A percentile compares a stretch with the other conserved stretches of the same genome.
These are phyloP conservation scores for Cyclotella baltica DNA, from an alignment of 108 stramenopile genomes.

Conservation along the genomic window DNA sequence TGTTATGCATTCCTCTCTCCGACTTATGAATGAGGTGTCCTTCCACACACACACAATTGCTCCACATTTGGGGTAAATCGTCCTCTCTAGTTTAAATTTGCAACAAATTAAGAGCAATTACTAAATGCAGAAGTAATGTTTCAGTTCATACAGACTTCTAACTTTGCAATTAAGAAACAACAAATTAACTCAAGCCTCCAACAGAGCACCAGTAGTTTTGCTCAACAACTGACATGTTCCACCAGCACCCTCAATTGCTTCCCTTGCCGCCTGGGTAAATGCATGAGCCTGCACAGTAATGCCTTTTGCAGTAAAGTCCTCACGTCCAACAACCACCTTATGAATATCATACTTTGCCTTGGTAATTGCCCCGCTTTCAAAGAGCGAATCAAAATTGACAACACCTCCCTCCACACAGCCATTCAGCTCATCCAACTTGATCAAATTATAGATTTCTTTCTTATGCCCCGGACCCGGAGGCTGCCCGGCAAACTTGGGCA, in stretches of 20 bases:
- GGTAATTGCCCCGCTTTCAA: conserved; percentile 74
- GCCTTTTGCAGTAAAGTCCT: conserved; percentile 85
- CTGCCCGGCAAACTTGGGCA: conserved; percentile 93
- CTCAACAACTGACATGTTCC: conserved; percentile 93
- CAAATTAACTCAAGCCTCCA: conserved; percentile 58
- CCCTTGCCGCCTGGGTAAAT: conserved; percentile 90
- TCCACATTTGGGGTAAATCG: no score
- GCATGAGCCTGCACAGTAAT: conserved; percentile 98
- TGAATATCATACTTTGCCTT: conserved; percentile 88
- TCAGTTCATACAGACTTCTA: not conserved
- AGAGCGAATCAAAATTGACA: conserved; percentile 83
- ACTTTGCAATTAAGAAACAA: not conserved
- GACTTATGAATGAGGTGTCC: no score
- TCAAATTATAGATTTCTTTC: conserved; percentile 91
- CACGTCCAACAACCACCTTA: conserved; percentile 89
- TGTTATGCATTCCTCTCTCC: no score
- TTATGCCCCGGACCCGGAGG: conserved; percentile 95
- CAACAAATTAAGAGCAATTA: not conserved
- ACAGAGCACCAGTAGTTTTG: conserved; percentile 86
- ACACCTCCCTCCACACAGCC: conserved; percentile 71
- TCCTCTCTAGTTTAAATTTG: no score
- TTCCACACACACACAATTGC: no score
- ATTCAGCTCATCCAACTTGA: conserved; percentile 91
- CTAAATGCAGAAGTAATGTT: not conserved
- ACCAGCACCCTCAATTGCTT: conserved; percentile 93